Percentiles rank a stretch among this genome's conserved stretches.
These are phyloP conservation scores for Spathaspora gorwiae DNA, from an alignment of 805 yeast genomes.

Conservation along the genomic window DNA sequence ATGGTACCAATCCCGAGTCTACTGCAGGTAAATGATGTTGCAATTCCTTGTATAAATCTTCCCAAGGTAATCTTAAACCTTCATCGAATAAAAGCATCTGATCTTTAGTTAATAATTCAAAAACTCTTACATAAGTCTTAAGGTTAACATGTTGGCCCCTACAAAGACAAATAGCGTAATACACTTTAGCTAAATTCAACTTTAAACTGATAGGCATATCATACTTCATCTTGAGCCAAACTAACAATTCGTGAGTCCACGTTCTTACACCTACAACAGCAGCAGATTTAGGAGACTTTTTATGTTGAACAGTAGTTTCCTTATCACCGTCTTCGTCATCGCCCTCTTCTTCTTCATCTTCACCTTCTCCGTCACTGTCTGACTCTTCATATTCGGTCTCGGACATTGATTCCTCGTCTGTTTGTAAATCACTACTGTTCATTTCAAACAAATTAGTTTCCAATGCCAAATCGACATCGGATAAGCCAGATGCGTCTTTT, in stretches of 20 bases:
- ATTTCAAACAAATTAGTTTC: conserved; percentile 50
- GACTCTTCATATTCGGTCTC: conserved; percentile 25
- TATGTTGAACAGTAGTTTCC: conserved; percentile 47
- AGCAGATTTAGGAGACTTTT: conserved; percentile 61
- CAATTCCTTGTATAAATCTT: conserved; percentile 36
- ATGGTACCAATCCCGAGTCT: conserved; percentile 42
- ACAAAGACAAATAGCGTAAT: conserved; percentile 64
- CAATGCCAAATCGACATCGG: conserved; percentile 44
- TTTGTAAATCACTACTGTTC: conserved; percentile 6
- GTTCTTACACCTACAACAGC: conserved; percentile 70
- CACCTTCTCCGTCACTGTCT: conserved; percentile 36
- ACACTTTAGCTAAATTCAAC: conserved; percentile 60
- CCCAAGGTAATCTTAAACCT: conserved; percentile 51
- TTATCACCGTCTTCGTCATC: conserved; percentile 30
- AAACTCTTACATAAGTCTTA: conserved; percentile 56
- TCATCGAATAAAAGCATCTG: conserved; percentile 31
- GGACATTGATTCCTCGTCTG: conserved; percentile 13
- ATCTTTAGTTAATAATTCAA: conserved; percentile 54
- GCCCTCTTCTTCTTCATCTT: conserved; percentile 36
- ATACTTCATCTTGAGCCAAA: conserved; percentile 73
- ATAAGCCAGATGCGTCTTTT: conserved; percentile 23
- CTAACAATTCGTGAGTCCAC: conserved; percentile 83
- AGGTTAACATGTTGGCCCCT: conserved; percentile 67
- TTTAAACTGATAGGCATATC: conserved; percentile 69
- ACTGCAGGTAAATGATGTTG: conserved; percentile 26